These are phyloP conservation scores for Triticum aestivum DNA, from an alignment of 176 grass and related monocot species.

Conservation along the genomic window DNA sequence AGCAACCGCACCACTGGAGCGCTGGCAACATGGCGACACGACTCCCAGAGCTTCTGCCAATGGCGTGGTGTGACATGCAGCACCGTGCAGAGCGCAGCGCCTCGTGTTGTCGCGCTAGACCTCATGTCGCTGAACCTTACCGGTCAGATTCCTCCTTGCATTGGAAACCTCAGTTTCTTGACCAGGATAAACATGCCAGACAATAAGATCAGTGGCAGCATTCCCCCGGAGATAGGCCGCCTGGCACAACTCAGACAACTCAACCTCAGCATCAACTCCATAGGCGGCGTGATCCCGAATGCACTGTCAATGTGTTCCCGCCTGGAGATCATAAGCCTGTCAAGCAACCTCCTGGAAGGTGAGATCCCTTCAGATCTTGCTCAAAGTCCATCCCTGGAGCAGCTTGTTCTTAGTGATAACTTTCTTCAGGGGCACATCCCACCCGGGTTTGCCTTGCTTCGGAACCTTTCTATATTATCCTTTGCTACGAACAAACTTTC, in stretches of 20 bases:
- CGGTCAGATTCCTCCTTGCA: neutral
- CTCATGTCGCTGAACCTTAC: neutral
- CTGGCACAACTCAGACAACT: neutral
- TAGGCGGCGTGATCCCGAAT: neutral
- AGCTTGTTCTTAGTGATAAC: slow-evolving; percentile 1
- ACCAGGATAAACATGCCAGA: slow-evolving; percentile 3
- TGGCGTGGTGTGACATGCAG: slow-evolving; percentile 34
- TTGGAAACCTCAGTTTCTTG: slow-evolving; percentile 8
- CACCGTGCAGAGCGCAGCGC: neutral
- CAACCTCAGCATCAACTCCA: slow-evolving; percentile 18
- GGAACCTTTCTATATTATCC: neutral
- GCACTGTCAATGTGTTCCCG: neutral
- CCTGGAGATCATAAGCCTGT: neutral
- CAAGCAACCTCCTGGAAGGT: slow-evolving; percentile 4
- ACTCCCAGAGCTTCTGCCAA: neutral
- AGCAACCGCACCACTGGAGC: neutral
- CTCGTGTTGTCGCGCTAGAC: slow-evolving; percentile 7
- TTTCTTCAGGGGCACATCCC: slow-evolving; percentile 9
- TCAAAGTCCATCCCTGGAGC: neutral
- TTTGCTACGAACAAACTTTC: neutral
- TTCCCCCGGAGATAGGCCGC: neutral
- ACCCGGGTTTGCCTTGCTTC: neutral
- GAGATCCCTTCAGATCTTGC: slow-evolving; percentile 18
- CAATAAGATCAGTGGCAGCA: neutral
- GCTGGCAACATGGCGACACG: slow-evolving; percentile 19